Conservation (phyloP, 2,329 filamentous ascomycete species). For the Epichloe sibirici region DNA sequence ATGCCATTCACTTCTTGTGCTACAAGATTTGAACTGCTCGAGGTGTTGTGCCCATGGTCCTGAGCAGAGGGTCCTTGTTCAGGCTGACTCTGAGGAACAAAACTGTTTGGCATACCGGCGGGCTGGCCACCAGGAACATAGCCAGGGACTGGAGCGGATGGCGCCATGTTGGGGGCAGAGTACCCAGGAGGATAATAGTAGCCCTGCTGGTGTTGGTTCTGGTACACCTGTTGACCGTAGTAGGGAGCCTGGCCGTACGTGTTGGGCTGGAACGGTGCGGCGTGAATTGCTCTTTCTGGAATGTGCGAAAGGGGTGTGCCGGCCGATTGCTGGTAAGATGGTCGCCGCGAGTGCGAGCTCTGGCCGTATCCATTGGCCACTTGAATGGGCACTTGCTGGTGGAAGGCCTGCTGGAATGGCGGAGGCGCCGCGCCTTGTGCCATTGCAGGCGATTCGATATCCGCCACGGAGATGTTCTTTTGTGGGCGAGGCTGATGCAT, state of each 20-base stretch:
- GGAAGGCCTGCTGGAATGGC: conserved; percentile 84
- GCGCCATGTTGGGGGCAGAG: conserved; percentile 38
- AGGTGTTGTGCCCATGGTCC: conserved; percentile 14
- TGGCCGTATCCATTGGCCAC: conserved; percentile 45
- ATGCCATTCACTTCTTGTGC: conserved; percentile 91
- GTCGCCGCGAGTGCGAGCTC: conserved; percentile 52
- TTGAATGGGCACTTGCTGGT: conserved; percentile 81
- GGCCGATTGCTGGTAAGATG: conserved; percentile 58
- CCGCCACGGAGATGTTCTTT: conserved; percentile 84
- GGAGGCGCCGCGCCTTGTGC: conserved; percentile 40
- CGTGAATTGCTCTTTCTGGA: conserved; percentile 83
- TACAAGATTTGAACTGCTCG: conserved; percentile 35
- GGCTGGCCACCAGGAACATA: conserved; percentile 47
- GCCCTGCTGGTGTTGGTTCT: conserved; percentile 33
- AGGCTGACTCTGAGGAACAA: conserved; percentile 30
- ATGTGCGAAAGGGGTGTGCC: conserved; percentile 84
- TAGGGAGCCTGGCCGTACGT: conserved; percentile 47
- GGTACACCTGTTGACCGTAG: conserved; percentile 36
- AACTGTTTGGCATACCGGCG: conserved; percentile 24
- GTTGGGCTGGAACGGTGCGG: conserved; percentile 75
- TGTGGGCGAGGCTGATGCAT: conserved; percentile 95
- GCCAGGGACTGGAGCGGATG: conserved; percentile 34
- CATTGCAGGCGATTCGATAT: conserved; percentile 72
- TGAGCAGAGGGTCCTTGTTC: conserved; percentile 23
- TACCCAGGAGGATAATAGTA: conserved; percentile 58